Conservation (phyloP, 495 filamentous ascomycete genomes). For the Podospora bellae-mahoneyi region DNA sequence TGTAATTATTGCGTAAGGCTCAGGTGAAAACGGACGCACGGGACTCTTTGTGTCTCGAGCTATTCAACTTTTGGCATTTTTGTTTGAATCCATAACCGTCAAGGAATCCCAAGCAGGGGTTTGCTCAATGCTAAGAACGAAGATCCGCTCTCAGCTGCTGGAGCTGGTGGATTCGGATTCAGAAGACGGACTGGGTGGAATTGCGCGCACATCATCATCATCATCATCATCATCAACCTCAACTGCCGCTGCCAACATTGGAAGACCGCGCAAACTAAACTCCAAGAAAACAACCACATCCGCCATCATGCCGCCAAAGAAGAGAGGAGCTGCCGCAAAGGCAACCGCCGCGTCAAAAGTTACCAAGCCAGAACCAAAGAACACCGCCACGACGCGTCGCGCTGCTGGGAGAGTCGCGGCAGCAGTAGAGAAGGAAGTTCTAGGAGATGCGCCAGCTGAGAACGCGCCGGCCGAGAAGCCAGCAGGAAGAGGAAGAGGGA, state of each 20-base stretch:
- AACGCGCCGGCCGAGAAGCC: constrained; percentile 27
- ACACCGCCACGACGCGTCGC: constrained; percentile 29
- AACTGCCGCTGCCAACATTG: constrained; percentile 9
- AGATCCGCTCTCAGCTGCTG: constrained; percentile 50
- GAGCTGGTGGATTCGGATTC: constrained; percentile 65
- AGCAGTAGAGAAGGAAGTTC: constrained; percentile 33
- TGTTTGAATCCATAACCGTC: background rate
- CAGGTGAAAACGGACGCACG: constrained; percentile 4
- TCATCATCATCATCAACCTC: background rate
- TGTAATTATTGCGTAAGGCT: background rate
- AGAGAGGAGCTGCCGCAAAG: constrained; percentile 34
- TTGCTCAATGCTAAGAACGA: constrained; percentile 34
- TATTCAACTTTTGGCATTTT: background rate
- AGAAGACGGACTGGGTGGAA: constrained; percentile 51
- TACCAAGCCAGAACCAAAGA: constrained; percentile 36
- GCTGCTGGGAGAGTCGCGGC: constrained; percentile 28
- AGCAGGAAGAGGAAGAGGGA: constrained; percentile 27
- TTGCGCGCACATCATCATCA: background rate
- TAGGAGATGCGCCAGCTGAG: constrained; percentile 21
- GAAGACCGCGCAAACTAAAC: constrained; percentile 32
- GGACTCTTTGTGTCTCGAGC: background rate
- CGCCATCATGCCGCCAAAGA: constrained; percentile 43
- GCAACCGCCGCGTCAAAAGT: constrained; percentile 35
- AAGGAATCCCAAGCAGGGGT: background rate
- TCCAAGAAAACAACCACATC: constrained; percentile 12